Conservation (phyloP, 148 eudicot genomes). For the Chenopodium quinoa region DNA sequence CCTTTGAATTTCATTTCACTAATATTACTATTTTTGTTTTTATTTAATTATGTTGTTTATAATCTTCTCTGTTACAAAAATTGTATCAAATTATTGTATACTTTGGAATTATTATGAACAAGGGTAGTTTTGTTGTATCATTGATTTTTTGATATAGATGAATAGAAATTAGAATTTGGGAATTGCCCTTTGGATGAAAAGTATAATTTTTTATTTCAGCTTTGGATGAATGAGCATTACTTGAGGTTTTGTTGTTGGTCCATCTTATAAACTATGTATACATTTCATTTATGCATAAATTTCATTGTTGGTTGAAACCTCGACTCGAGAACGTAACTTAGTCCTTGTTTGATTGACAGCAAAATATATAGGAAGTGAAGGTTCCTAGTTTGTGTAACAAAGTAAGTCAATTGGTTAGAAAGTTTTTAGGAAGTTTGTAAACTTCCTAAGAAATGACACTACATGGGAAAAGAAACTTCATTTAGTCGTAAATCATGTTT, state of each 20-base stretch:
- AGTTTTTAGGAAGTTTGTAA: too few species aligned
- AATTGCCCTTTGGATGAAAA: background rate
- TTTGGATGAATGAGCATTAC: too few species aligned
- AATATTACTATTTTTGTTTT: background rate
- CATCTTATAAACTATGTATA: background rate
- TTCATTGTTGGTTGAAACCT: slow-evolving; percentile 4
- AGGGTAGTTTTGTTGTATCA: slow-evolving; percentile 16
- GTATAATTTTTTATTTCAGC: too few species aligned
- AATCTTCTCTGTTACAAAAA: background rate
- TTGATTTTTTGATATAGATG: slow-evolving; percentile 8
- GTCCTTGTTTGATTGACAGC: too few species aligned
- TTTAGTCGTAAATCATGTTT: background rate
- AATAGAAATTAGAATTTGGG: slow-evolving; percentile 13
- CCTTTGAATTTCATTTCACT: slow-evolving; percentile 30
- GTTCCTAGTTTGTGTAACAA: too few species aligned
- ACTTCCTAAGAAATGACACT: too few species aligned
- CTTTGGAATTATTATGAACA: slow-evolving; percentile 10
- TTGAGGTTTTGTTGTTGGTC: background rate
- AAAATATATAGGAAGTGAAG: too few species aligned
- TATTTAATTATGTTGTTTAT: background rate
- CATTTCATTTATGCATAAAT: background rate
- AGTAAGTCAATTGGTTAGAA: too few species aligned
- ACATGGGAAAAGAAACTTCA: too few species aligned
- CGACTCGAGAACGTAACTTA: background rate
- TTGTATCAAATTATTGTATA: background rate